phyloP scores from a whole-genome alignment of 2,329 filamentous ascomycete genomes.

The Fusarium annulatum region DNA sequence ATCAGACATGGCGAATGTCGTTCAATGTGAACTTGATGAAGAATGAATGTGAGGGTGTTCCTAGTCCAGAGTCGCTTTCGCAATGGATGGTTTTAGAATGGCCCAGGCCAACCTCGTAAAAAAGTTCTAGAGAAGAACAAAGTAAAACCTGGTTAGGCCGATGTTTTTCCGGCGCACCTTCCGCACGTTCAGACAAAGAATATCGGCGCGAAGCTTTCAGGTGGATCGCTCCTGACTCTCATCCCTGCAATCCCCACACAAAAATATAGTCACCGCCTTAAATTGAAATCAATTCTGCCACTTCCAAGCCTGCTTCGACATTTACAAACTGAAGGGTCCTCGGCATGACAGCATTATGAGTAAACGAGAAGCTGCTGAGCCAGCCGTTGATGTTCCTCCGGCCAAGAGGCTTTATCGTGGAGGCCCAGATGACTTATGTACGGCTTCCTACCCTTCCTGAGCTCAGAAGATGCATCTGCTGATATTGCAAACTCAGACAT shows the following conservation, averaged over 20 bases:
- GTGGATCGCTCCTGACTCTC: conserved; percentile 7
- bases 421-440: conserved; percentile 40
- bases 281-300: conserved; percentile 50
- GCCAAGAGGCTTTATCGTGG: conserved; percentile 43
- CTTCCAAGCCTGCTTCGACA: conserved; percentile 17
- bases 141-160: conserved; percentile 47
- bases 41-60: not conserved
- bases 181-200: not conserved
- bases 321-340: conserved; percentile 11
- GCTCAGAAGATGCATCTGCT: conserved; percentile 5
- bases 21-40: not conserved
- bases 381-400: conserved; percentile 39
- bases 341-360: conserved; percentile 47
- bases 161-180: conserved; percentile 44
- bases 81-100: conserved; percentile 39
- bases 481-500: conserved; percentile 37
- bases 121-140: conserved; percentile 44
- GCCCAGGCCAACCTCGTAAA: conserved; percentile 43
- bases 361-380: conserved; percentile 47
- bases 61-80: conserved; percentile 3
- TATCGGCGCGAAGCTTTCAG: not conserved
- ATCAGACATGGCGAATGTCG: conserved; percentile 71
- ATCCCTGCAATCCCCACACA: conserved; percentile 42
- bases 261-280: conserved; percentile 51
- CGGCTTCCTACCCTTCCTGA: not conserved